Evolutionary conservation across 805 yeast species (phyloP).

Genomic region (Wickerhamiella occidentalis): DNA sequence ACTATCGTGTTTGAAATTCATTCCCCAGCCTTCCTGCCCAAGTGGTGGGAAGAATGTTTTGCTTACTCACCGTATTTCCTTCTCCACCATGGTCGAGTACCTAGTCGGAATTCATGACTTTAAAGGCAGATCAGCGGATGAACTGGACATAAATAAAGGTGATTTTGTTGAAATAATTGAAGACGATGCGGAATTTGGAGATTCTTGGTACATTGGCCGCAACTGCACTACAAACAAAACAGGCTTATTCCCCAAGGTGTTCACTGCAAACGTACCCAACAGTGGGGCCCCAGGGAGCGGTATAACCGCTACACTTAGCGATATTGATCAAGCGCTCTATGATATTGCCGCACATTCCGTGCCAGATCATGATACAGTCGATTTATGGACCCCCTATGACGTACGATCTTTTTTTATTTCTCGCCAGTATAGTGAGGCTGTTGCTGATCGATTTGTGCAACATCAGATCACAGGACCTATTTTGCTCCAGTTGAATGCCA

Average conservation of each 20-base stretch:
- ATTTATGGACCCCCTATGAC: conserved; percentile 72
- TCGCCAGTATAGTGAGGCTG: conserved; percentile 58
- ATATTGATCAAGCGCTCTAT: conserved; percentile 32
- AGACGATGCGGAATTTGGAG: conserved; percentile 86
- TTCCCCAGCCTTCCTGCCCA: background rate
- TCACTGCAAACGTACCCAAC: conserved; percentile 37
- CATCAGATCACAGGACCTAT: conserved; percentile 87
- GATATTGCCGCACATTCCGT: conserved; percentile 19
- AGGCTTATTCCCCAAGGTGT: conserved; percentile 84
- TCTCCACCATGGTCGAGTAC: conserved; percentile 14
- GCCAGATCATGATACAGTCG: conserved; percentile 20
- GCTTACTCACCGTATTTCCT: background rate
- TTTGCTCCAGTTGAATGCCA: conserved; percentile 69
- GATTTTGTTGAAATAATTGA: conserved; percentile 81
- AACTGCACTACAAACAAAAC: conserved; percentile 60
- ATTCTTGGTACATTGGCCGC: conserved; percentile 79
- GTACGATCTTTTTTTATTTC: conserved; percentile 66
- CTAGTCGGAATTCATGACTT: conserved; percentile 72
- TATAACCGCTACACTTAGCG: conserved; percentile 38
- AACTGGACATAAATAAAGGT: conserved; percentile 64
- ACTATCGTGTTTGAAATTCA: background rate
- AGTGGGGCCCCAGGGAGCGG: background rate
- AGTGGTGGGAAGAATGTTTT: background rate
- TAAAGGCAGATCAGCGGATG: conserved; percentile 79
- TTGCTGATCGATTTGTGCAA: conserved; percentile 68